These are phyloP conservation scores for Cordyceps tenuipes DNA, from an alignment of 2,329 filamentous ascomycete species.

Conservation along the genomic window DNA sequence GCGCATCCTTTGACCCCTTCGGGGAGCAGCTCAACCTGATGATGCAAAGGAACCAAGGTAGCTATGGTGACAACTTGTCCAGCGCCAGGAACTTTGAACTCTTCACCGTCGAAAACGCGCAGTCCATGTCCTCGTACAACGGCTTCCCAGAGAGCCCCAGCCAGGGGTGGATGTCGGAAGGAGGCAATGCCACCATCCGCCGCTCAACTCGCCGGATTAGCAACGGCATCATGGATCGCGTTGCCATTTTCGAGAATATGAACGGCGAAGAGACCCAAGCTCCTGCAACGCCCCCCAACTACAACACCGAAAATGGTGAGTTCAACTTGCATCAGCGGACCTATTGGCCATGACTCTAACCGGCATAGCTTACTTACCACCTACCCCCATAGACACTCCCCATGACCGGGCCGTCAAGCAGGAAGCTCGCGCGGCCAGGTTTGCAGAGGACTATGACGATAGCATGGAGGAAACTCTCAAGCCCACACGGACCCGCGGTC, in stretches of 20 bases:
- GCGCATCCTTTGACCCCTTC: constrained; percentile 41
- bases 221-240: constrained; percentile 52
- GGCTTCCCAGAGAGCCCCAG: constrained; percentile 40
- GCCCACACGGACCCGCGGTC: constrained; percentile 37
- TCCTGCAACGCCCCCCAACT: constrained; percentile 54
- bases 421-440: constrained; percentile 37
- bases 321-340: not conserved
- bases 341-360: not conserved
- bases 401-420: constrained; percentile 38
- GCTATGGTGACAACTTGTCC: constrained; percentile 33
- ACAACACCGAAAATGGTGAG: constrained; percentile 54
- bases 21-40: constrained; percentile 34
- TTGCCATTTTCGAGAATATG: constrained; percentile 51
- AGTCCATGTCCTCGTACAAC: constrained; percentile 43
- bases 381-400: constrained; percentile 60
- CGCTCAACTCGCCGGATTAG: constrained; percentile 43
- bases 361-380: constrained; percentile 50
- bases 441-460: constrained; percentile 54
- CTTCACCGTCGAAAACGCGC: constrained; percentile 36
- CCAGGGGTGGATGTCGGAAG: constrained; percentile 44
- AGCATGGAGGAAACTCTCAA: constrained; percentile 61
- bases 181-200: constrained; percentile 34
- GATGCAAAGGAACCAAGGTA: constrained; percentile 39
- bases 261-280: constrained; percentile 36
- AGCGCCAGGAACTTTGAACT: constrained; percentile 41